Evolutionary conservation across 768 basidiomycete genomes (phyloP).

Genomic region (Suillus occidentalis): DNA sequence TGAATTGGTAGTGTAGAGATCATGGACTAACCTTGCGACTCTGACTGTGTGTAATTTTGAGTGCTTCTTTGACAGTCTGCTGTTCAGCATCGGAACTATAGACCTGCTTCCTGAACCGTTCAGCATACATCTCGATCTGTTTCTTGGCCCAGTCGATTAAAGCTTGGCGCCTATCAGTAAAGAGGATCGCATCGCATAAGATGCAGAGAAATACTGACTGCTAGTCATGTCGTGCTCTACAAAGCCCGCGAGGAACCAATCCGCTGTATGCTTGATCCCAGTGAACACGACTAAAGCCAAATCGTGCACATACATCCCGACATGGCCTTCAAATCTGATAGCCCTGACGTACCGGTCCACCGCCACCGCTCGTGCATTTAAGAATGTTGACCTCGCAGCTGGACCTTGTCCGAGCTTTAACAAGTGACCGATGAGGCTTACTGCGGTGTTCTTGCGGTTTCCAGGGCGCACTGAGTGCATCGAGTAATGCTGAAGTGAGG

Average conservation of each 20-base stretch:
- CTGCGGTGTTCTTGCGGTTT: constrained; percentile 74
- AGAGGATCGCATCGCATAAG: neutral
- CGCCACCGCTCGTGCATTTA: constrained; percentile 73
- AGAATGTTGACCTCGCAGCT: constrained; percentile 79
- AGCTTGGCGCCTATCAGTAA: constrained; percentile 44
- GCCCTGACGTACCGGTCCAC: constrained; percentile 78
- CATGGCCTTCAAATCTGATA: constrained; percentile 89
- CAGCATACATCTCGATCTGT: constrained; percentile 80
- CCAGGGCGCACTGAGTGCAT: constrained; percentile 72
- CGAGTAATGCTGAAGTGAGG: constrained; percentile 67
- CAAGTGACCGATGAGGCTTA: constrained; percentile 70
- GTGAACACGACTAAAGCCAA: constrained; percentile 90
- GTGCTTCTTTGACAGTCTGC: constrained; percentile 72
- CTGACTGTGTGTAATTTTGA: constrained; percentile 74
- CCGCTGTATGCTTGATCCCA: constrained; percentile 93
- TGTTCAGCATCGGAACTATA: constrained; percentile 78
- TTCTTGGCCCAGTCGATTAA: constrained; percentile 94
- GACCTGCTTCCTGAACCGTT: constrained; percentile 88
- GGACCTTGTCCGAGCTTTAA: constrained; percentile 73
- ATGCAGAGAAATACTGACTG: constrained; percentile 48
- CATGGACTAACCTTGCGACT: constrained; percentile 70
- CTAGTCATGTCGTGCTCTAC: constrained; percentile 94
- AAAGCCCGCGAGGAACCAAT: constrained; percentile 97
- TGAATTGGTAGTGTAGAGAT: neutral
- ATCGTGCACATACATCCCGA: constrained; percentile 82